Evolutionary conservation across 75 land plant species (phyloP), one percentile per base, ranked within the genome.

Genomic region (Cupressus sempervirens): DNA sequence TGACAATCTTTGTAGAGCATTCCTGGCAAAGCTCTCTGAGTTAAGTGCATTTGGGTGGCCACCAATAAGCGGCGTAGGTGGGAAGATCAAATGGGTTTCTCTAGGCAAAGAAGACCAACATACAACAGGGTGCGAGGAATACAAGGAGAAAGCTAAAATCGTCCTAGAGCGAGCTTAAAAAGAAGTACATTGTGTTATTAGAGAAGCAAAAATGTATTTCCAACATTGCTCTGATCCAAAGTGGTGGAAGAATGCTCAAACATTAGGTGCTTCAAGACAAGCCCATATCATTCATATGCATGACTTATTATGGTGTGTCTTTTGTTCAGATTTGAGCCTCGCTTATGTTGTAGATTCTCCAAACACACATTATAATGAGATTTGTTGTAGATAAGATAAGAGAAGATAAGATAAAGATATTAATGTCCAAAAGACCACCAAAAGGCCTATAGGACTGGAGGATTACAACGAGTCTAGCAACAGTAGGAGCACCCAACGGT

Each of bases 181-280:
- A 38, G 86, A 85, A 46, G 82, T 85, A 18, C 77, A 85, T 26
- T 50, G 86, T 18, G 88, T 83, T 15, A 86, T 88, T 56, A 86
- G 86, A 52, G 88, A 88, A 54, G 75, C 82, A 36, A 87, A 88
- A 81, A 80, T 79, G 35, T 86, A 86, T 35, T 38, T 88, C 30
- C 52, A 80, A 20, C 29, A n/a, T 1, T 88, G 88, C 83, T 86
- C 83, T 14, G 70, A 58, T 16, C 87, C 65, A 0, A 87, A 88
- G 29, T 88, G 88, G 88, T 88, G 88, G 88, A 86, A 72, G 29
- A 88, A 52, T 58, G 82, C 87, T 3, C 84, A 86, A 40, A 45
- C 80, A 10, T 82, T 75, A 7, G 83, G 84, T 23, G 80, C 83
- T 70, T 53, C 50, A 26, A 87, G 88, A 11, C 83, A 86, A 10